Conservation (phyloP, 495 filamentous ascomycete species). For the Trichocladium antarcticum region DNA sequence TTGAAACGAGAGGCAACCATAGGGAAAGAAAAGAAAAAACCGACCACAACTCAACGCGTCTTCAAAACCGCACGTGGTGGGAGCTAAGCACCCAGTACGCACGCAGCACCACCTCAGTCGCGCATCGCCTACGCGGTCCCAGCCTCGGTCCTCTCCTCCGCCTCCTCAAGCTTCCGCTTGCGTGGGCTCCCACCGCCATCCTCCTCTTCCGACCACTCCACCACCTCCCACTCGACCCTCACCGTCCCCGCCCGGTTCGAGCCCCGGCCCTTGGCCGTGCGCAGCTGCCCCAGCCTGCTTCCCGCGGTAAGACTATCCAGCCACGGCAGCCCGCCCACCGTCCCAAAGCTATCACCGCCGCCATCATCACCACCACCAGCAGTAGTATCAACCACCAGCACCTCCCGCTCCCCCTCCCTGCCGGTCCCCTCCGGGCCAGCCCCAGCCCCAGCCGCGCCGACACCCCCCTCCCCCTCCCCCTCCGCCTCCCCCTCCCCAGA, state of each 20-base stretch:
- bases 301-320: conserved; percentile 71
- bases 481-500: conserved; percentile 12
- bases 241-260: conserved; percentile 46
- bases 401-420: no score
- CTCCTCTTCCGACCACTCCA: conserved; percentile 53
- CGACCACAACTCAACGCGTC: no score
- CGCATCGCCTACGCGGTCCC: neutral
- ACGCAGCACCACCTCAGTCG: neutral
- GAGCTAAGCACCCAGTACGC: neutral
- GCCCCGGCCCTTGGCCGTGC: conserved; percentile 46
- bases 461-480: conserved; percentile 22
- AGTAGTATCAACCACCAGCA: no score
- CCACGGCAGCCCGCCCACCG: conserved; percentile 55
- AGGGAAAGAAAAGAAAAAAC: no score
- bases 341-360: conserved; percentile 1
- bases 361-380: no score
- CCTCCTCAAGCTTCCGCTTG: conserved; percentile 13
- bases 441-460: no score
- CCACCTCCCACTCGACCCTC: conserved; percentile 71
- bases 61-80: no score
- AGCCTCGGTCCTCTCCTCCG: neutral
- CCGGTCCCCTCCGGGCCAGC: no score
- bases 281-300: conserved; percentile 56
- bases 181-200: conserved; percentile 37
- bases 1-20: no score